Evolutionary conservation across 1,139 yeast species (phyloP), one percentile per base, ranked within the genome.

Genomic region (Torulaspora pretoriensis): DNA sequence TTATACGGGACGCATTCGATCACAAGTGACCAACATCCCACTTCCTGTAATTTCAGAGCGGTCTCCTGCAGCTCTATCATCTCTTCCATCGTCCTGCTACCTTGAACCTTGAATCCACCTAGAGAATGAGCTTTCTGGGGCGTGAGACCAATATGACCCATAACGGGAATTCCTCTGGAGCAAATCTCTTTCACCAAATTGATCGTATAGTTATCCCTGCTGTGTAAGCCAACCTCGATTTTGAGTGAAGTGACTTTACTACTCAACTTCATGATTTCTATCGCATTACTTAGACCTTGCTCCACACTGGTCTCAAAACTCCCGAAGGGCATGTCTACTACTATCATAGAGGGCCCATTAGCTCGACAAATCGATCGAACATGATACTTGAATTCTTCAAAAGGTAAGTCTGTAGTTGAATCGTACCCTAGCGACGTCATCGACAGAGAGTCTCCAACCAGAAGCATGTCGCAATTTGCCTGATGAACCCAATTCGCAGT

Each of bases 241-340:
- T 92, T 92, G 49, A 92, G 74, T 0, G 84, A 90, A 49, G 87
- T 90, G 0, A 83, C 83, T 39, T 75, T 73, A 10, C 82, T 83
- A 4, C 80, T 75, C 46, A 80, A 70, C 47, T 75, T 73, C 57
- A 90, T 73, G 60, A 90, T 64, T 37, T 71, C 67, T 2, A 85
- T 67, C 0, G 95, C 79, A 6, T 83, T 75, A 6, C 71, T 73
- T 3, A 84, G 65, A 1, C 96, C 96, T 50, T 83, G 78, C 27
- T 74, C 73, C 0, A 74, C 65, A 2, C 85, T 75, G 1, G 73
- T 60, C 63, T 92, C 97, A 61, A 80, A 89, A 0, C 85, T 70
- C 0, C 97, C 97, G 67, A 84, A 90, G 1, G 97, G 96, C 60
- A 92, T 67, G 64, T 92, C 98, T 0, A 87, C 95, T n/a, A 90